Base-by-base conservation (phyloP, 805 yeast species). In the Torulaspora gathmanii region DNA sequence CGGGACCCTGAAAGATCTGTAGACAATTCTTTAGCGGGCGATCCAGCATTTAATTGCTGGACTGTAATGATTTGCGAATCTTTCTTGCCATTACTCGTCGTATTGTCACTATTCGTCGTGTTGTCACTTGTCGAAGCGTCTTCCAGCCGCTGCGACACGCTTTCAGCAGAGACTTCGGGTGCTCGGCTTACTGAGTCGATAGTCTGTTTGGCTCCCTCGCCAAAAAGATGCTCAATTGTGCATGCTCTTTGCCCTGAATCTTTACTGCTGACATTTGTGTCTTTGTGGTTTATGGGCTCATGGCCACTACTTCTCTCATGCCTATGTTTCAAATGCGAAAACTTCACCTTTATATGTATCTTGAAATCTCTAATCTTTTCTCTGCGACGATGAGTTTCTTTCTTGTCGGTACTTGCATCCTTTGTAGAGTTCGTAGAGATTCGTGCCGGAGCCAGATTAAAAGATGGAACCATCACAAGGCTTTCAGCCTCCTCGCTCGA, bases 401-500 rank as follows among this genome's bases (percentile, higher is more conserved):
- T n/a, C 15, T 17, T 38, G 33, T 40, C 51, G n/a, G 29, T 16
- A 22, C 31, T 5, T 9, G 23, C 10, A 33, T 29, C 19, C 28
- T 33, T n/a, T 26, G 27, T 12, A 4, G 26, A 34, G 23, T 39
- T 36, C 15, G 29, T 20, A 4, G 20, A 7, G 13, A 11, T 31
- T 15, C 8, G 33, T 5, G 16, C 30, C 8, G 37, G 23, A 12
- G 8, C 22, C 19, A 31, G 12, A 34, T 40, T 11, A 12, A 41
- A 39, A 2, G 49, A 41, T 15, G 52, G 52, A 17, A 49, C 42
- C 23, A 49, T 42, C 27, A 40, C 39, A 20, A 49, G 22, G 39
- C 48, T 43, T 43, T 48, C 43, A 10, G 40, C 41, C 13, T 48
- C 39, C 31, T 47, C 53, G 10, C 51, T 20, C 2, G 51, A 41